A percentile compares a stretch with the other conserved stretches of the same genome.
Conservation (phyloP, 306 rosid species). For the Dalbergia cultrata region DNA sequence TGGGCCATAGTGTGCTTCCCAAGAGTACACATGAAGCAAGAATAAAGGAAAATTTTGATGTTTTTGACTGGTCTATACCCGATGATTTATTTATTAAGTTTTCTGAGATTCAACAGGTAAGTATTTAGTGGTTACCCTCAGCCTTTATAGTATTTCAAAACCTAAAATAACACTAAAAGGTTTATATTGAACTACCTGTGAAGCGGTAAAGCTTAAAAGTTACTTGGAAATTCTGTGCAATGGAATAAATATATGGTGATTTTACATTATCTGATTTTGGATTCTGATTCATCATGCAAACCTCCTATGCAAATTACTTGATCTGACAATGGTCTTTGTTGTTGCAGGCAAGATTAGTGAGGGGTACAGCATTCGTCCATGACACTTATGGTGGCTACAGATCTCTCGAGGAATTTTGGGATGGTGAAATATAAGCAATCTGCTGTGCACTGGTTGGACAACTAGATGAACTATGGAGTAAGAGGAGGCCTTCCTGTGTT, state of each 20-base stretch:
- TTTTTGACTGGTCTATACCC: slow-evolving; percentile 77
- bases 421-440: slow-evolving; percentile 74
- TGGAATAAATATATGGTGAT: slow-evolving; percentile 1
- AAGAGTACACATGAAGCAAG: slow-evolving; percentile 77
- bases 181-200: not conserved
- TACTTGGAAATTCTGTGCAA: not conserved
- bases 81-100: slow-evolving; percentile 65
- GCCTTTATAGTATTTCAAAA: slow-evolving; percentile 24
- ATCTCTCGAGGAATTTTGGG: slow-evolving; percentile 77
- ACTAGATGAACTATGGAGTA: not conserved
- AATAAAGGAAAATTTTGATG: slow-evolving; percentile 72
- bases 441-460: not conserved
- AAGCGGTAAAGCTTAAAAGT: not conserved
- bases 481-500: slow-evolving; percentile 22
- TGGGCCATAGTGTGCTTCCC: slow-evolving; percentile 80
- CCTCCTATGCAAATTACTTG: not conserved
- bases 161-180: not conserved
- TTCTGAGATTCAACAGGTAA: slow-evolving; percentile 66
- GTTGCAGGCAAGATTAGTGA: slow-evolving; percentile 75
- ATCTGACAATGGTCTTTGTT: slow-evolving; percentile 23
- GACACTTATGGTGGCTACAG: slow-evolving; percentile 67
- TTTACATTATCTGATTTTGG: slow-evolving; percentile 9
- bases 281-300: slow-evolving; percentile 9
- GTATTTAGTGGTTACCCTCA: slow-evolving; percentile 1
- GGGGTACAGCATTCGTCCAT: slow-evolving; percentile 59